phyloP scores from a whole-genome alignment of 2,329 filamentous ascomycete species.

The Colletotrichum costaricense region DNA sequence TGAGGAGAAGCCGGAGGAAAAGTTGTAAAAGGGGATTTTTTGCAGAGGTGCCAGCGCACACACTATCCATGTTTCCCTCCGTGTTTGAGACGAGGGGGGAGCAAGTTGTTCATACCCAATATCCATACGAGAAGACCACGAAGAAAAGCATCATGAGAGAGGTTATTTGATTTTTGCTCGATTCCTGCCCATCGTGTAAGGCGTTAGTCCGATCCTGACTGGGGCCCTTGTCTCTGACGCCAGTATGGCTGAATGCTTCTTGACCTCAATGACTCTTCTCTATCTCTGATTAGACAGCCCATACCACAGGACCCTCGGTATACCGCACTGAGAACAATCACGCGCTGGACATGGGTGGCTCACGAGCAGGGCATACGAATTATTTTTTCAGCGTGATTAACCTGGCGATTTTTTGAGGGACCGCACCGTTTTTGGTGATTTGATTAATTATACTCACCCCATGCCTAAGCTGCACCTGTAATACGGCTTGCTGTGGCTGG shows the following conservation, averaged over 20 bases:
- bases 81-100: neutral
- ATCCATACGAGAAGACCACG: neutral
- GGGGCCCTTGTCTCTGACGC: neutral
- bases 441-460: no score
- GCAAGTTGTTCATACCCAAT: conserved; percentile 27
- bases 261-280: neutral
- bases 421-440: no score
- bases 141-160: conserved; percentile 3
- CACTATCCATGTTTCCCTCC: neutral
- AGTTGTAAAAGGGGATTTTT: conserved; percentile 38
- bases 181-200: neutral
- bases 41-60: neutral
- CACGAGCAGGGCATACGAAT: no score
- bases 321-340: neutral
- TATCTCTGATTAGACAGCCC: neutral
- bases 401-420: no score
- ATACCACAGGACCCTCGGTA: neutral
- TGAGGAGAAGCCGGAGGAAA: conserved; percentile 55
- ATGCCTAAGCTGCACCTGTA: no score
- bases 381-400: no score
- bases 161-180: neutral
- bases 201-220: neutral
- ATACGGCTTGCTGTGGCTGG: no score
- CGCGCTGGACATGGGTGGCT: no score
- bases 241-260: neutral